These are phyloP conservation scores for Podospora didyma DNA, from an alignment of 495 filamentous ascomycete genomes.

Conservation along the genomic window DNA sequence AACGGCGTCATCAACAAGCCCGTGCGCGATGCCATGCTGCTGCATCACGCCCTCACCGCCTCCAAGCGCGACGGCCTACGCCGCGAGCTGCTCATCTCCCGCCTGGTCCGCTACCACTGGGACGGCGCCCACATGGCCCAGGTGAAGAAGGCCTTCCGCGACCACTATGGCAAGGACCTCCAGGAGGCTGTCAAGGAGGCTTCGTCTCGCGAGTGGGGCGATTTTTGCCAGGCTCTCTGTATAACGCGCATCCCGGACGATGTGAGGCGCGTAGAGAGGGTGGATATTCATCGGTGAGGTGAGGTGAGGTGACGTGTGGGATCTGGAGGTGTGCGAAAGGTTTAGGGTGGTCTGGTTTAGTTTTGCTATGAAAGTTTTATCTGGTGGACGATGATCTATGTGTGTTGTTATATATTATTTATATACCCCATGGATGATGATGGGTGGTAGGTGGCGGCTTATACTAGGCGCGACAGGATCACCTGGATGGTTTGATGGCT, in stretches of 20 bases:
- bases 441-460: too few relatives aligned
- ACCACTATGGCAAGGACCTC: constrained; percentile 67
- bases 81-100: constrained; percentile 76
- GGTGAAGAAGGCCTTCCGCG: constrained; percentile 67
- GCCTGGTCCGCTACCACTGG: constrained; percentile 81
- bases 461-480: too few relatives aligned
- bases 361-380: not conserved
- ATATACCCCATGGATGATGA: too few relatives aligned
- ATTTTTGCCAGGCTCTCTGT: constrained; percentile 49
- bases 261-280: constrained; percentile 41
- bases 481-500: too few relatives aligned
- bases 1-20: constrained; percentile 95
- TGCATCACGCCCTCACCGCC: constrained; percentile 78
- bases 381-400: too few relatives aligned
- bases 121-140: constrained; percentile 68
- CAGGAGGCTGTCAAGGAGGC: constrained; percentile 55
- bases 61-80: constrained; percentile 62
- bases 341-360: not conserved
- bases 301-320: not conserved
- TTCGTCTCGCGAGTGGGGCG: constrained; percentile 48
- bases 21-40: constrained; percentile 88
- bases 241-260: constrained; percentile 52
- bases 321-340: too few relatives aligned
- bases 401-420: too few relatives aligned
- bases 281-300: constrained; percentile 1